Percentiles rank a stretch among this genome's conserved stretches.
phyloP scores from a whole-genome alignment of 805 yeast genomes.

The Saturnispora sekii region DNA sequence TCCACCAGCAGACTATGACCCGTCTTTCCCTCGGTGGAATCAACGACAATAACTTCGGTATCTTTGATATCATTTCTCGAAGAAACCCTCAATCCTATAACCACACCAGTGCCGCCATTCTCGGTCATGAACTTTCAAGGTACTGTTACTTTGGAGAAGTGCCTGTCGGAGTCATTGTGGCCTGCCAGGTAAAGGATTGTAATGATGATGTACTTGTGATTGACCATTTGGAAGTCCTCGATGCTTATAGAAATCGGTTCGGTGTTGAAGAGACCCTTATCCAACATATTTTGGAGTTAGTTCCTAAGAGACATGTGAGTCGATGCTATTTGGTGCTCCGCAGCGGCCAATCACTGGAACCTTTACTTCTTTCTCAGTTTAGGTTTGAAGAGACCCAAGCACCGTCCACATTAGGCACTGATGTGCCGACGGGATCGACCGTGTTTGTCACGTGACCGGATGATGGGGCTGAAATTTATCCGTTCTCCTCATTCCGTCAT shows the following conservation, averaged over 20 bases:
- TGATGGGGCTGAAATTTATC: not conserved
- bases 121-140: constrained; percentile 42
- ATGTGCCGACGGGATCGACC: not conserved
- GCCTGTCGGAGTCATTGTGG: constrained; percentile 72
- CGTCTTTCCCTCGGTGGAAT: constrained; percentile 45
- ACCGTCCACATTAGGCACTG: not conserved
- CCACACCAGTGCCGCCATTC: constrained; percentile 42
- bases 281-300: constrained; percentile 44
- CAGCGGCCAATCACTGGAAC: not conserved
- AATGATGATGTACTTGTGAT: constrained; percentile 28
- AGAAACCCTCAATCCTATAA: constrained; percentile 41
- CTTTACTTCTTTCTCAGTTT: not conserved
- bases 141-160: constrained; percentile 58
- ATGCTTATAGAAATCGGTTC: constrained; percentile 43
- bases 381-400: constrained; percentile 12
- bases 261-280: constrained; percentile 57
- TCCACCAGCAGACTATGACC: not conserved
- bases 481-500: too few species aligned
- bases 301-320: constrained; percentile 43
- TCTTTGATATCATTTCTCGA: constrained; percentile 50
- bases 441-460: constrained; percentile 4
- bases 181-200: constrained; percentile 37
- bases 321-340: constrained; percentile 28
- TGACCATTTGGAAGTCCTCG: constrained; percentile 35
- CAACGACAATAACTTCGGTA: constrained; percentile 50